phyloP scores from a whole-genome alignment of 768 basidiomycete genomes.

The Rhodotorula kratochvilovae region DNA sequence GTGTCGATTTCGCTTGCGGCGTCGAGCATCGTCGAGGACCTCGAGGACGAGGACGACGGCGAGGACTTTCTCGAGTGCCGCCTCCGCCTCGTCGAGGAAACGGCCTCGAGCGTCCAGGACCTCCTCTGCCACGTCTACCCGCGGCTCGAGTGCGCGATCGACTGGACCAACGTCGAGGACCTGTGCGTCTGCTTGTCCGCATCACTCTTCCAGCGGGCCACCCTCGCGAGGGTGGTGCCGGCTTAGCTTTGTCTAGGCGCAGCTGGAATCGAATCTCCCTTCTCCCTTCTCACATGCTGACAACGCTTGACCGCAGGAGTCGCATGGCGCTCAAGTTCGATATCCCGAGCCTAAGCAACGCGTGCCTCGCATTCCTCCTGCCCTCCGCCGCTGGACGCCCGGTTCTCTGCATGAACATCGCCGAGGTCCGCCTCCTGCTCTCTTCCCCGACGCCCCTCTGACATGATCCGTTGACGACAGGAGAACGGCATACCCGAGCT shows the following conservation, averaged over 20 bases:
- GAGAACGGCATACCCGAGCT: slow-evolving; percentile 41
- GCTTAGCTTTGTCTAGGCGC: too few species aligned
- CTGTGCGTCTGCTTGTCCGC: slow-evolving; percentile 45
- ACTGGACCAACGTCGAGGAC: slow-evolving; percentile 90
- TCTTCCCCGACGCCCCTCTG: neutral
- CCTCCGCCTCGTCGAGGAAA: slow-evolving; percentile 84
- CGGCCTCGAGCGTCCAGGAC: slow-evolving; percentile 55
- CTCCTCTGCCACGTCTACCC: slow-evolving; percentile 18
- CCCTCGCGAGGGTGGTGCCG: too few species aligned
- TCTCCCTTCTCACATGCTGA: too few species aligned
- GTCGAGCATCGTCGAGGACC: neutral
- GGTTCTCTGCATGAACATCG: slow-evolving; percentile 77
- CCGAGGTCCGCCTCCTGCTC: slow-evolving; percentile 55
- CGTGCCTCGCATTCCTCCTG: slow-evolving; percentile 80
- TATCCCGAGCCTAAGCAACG: slow-evolving; percentile 42
- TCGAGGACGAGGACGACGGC: neutral
- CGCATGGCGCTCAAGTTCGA: slow-evolving; percentile 28
- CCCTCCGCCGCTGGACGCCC: slow-evolving; percentile 89
- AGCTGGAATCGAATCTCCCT: too few species aligned
- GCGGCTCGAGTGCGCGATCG: slow-evolving; percentile 83
- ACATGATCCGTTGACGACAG: neutral
- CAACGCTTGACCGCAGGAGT: too few species aligned
- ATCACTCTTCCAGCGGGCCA: neutral
- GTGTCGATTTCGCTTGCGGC: neutral
- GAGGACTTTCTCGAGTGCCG: slow-evolving; percentile 58